Conservation (phyloP, 2,329 filamentous ascomycete genomes). For the Aspergillus puulaauensis region DNA sequence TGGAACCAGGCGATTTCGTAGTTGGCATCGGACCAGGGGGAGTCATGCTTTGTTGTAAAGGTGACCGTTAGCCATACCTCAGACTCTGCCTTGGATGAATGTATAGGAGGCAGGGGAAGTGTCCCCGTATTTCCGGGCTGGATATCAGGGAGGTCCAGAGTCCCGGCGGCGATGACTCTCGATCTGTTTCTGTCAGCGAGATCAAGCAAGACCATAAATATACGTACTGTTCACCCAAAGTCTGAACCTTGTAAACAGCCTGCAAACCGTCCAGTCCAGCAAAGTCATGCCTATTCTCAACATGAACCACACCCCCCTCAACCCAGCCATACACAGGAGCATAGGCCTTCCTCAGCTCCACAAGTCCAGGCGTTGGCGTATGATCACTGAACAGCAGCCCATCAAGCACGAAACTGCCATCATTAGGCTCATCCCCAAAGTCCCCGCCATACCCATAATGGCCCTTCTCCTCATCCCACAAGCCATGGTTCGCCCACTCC, state of each 20-base stretch:
- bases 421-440: constrained; percentile 62
- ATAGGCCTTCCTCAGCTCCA: constrained; percentile 58
- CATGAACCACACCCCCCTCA: constrained; percentile 35
- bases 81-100: constrained; percentile 24
- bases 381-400: constrained; percentile 54
- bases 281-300: constrained; percentile 56
- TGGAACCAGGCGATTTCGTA: constrained; percentile 15
- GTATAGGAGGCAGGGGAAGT: neutral
- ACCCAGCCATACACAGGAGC: constrained; percentile 52
- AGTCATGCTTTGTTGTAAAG: constrained; percentile 42
- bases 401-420: constrained; percentile 63
- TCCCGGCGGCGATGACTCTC: neutral
- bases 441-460: constrained; percentile 64
- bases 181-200: neutral
- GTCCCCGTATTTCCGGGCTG: neutral
- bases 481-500: constrained; percentile 65
- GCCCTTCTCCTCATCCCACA: constrained; percentile 41
- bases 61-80: constrained; percentile 26
- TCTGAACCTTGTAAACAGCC: constrained; percentile 1
- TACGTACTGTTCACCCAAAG: constrained; percentile 32
- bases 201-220: accelerated
- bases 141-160: constrained; percentile 3
- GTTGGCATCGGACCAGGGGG: constrained; percentile 56
- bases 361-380: constrained; percentile 56
- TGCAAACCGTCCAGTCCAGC: constrained; percentile 28